A percentile compares a stretch with the other conserved stretches of the same genome.
phyloP scores from a whole-genome alignment of 805 yeast species.

The Candida boleticola region DNA sequence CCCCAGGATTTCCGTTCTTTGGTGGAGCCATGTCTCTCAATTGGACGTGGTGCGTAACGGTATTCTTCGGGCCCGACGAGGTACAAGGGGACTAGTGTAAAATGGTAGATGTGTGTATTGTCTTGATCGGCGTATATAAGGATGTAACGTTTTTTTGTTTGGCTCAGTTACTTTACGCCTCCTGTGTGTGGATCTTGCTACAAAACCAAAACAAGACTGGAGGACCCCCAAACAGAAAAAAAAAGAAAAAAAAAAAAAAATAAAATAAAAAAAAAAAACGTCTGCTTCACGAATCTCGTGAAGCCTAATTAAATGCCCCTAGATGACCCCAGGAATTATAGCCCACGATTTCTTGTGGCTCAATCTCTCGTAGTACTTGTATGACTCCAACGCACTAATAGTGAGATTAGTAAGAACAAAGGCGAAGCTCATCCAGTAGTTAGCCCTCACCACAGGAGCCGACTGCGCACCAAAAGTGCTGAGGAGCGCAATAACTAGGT shows the following conservation, averaged over 20 bases:
- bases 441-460: constrained; percentile 8
- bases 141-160: too few relatives aligned
- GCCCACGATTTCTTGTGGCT: constrained; percentile 28
- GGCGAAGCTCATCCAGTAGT: constrained; percentile 20
- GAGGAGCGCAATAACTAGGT: constrained; percentile 33
- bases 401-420: constrained; percentile 49
- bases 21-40: constrained; percentile 11
- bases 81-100: too few relatives aligned
- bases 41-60: background rate
- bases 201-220: too few relatives aligned
- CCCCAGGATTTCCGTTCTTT: constrained; percentile 8
- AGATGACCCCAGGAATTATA: constrained; percentile 29
- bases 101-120: too few relatives aligned
- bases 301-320: too few relatives aligned
- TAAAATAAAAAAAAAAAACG: too few relatives aligned
- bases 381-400: constrained; percentile 54
- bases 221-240: too few relatives aligned
- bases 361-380: constrained; percentile 40
- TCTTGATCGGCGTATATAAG: too few relatives aligned
- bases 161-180: too few relatives aligned
- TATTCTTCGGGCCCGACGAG: background rate
- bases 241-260: too few relatives aligned
- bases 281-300: too few relatives aligned
- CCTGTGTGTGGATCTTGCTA: too few relatives aligned
- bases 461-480: constrained; percentile 8